Percentiles rank a stretch among this genome's conserved stretches.
These are phyloP conservation scores for Aspergillus ochraceoroseus DNA, from an alignment of 2,329 filamentous ascomycete species.

Conservation along the genomic window DNA sequence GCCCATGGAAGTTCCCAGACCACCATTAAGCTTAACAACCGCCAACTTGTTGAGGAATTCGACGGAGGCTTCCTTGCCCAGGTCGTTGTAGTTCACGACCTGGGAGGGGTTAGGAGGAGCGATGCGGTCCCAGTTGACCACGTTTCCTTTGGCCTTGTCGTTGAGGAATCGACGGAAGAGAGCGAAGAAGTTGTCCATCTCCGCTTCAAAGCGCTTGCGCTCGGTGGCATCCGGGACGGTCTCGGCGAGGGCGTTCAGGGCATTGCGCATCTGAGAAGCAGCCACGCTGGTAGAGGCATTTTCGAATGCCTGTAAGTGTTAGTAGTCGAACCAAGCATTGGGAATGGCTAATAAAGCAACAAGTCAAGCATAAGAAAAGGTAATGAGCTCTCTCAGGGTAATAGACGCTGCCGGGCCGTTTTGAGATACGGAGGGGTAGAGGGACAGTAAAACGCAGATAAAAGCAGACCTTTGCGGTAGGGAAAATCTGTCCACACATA, in stretches of 20 bases:
- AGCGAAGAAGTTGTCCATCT: slow-evolving; percentile 99
- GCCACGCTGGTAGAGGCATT: slow-evolving; percentile 98
- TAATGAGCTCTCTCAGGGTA: no score
- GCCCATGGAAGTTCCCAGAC: slow-evolving; percentile 98
- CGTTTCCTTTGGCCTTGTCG: slow-evolving; percentile 97
- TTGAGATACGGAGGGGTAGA: no score
- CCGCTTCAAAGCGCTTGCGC: slow-evolving; percentile 86
- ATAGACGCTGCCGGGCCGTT: no score
- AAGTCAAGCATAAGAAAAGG: no score
- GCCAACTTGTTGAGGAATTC: slow-evolving; percentile 96
- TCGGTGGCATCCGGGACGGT: slow-evolving; percentile 72
- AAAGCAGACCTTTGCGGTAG: slow-evolving; percentile 4
- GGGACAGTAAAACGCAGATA: no score
- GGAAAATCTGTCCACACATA: neutral
- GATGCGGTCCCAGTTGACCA: slow-evolving; percentile 94
- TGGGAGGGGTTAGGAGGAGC: slow-evolving; percentile 86
- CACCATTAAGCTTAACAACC: slow-evolving; percentile 98
- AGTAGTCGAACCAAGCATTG: neutral
- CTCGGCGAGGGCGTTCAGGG: slow-evolving; percentile 86
- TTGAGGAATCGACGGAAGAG: slow-evolving; percentile 98
- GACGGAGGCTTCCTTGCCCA: slow-evolving; percentile 83
- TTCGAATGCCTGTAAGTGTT: slow-evolving; percentile 74
- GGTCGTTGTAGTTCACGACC: slow-evolving; percentile 89
- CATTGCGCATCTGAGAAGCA: slow-evolving; percentile 98
- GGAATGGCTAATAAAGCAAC: no score